Evolutionary conservation across 441 rosid genomes (phyloP).

Genomic region (Pelargonium myrrhifolium): DNA sequence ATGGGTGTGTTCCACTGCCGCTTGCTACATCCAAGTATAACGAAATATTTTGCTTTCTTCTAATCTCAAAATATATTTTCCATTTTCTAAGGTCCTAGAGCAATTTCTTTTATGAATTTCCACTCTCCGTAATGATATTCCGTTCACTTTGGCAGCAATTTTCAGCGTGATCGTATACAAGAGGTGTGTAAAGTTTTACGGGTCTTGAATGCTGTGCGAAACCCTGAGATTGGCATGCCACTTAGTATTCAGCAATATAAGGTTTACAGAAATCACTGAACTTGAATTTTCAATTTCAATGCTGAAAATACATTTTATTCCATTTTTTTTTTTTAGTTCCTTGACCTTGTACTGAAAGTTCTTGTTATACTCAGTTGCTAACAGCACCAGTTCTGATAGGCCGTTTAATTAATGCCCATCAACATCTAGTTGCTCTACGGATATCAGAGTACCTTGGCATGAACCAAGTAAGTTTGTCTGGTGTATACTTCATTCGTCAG

Average conservation of each 20-base stretch:
- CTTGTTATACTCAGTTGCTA: conserved; percentile 52
- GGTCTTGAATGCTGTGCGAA: conserved; percentile 79
- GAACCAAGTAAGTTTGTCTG: conserved; percentile 63
- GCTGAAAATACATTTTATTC: conserved; percentile 7
- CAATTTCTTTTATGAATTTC: conserved; percentile 27
- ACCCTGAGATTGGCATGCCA: conserved; percentile 77
- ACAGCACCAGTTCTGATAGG: conserved; percentile 76
- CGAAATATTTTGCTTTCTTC: not conserved
- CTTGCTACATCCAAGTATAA: not conserved
- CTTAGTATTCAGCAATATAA: conserved; percentile 89
- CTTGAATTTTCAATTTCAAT: conserved; percentile 15
- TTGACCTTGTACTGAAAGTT: conserved; percentile 21
- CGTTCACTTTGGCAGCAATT: conserved; percentile 79
- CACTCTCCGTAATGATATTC: conserved; percentile 46
- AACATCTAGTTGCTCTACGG: conserved; percentile 83
- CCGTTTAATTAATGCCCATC: conserved; percentile 84
- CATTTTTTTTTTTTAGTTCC: conserved; percentile 6
- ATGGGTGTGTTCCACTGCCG: too few relatives aligned
- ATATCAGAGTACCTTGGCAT: conserved; percentile 86
- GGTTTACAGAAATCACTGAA: conserved; percentile 37
- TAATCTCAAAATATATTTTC: not conserved
- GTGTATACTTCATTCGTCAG: not conserved
- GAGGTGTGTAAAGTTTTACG: conserved; percentile 90
- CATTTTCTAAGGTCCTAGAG: not conserved
- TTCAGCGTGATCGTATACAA: conserved; percentile 84